phyloP scores from a whole-genome alignment of 2,329 filamentous ascomycete species.

The Penicillium sp. region DNA sequence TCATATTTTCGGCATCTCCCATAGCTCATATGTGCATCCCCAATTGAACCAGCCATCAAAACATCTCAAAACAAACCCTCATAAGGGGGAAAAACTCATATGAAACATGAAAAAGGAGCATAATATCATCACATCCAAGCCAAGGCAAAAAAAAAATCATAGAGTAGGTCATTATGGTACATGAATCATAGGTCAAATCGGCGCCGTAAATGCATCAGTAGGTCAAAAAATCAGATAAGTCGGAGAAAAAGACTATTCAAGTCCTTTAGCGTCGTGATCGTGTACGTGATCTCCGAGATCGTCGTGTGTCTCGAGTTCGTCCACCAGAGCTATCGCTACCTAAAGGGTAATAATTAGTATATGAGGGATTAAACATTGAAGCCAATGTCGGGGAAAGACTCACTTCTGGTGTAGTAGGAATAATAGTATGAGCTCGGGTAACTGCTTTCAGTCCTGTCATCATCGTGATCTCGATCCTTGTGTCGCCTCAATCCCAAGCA shows the following conservation, averaged over 20 bases:
- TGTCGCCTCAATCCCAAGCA: conserved; percentile 48
- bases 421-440: conserved; percentile 44
- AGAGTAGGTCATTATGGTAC: conserved; percentile 21
- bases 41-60: conserved; percentile 3
- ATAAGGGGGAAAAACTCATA: conserved; percentile 14
- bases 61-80: neutral
- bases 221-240: conserved; percentile 3
- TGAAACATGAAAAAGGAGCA: conserved; percentile 8
- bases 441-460: conserved; percentile 42
- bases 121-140: conserved; percentile 5
- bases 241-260: neutral
- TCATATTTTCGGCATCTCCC: neutral
- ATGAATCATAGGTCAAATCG: conserved; percentile 18
- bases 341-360: conserved; percentile 22
- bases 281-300: conserved; percentile 30
- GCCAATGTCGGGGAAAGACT: conserved; percentile 15
- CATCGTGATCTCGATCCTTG: conserved; percentile 35
- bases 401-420: conserved; percentile 46
- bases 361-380: neutral
- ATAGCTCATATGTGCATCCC: conserved; percentile 23
- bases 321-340: conserved; percentile 48
- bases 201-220: conserved; percentile 23
- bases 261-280: conserved; percentile 30
- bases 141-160: conserved; percentile 1
- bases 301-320: conserved; percentile 36